Evolutionary conservation across 306 rosid genomes (phyloP).

Genomic region (Macrotyloma uniflorum): DNA sequence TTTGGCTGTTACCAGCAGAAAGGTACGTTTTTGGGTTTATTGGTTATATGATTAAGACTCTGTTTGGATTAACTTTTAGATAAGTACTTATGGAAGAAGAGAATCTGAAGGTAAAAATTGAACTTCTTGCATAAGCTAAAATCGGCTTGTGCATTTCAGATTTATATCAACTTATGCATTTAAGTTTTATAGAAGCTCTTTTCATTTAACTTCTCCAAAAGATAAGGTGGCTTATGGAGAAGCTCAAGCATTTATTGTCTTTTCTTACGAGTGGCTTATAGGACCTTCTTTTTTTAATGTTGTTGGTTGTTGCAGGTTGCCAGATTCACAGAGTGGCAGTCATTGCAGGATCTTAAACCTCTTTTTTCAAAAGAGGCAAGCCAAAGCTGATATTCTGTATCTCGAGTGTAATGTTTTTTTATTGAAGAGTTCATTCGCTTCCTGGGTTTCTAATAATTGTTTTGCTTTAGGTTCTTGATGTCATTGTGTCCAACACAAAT

Average conservation of each 20-base stretch:
- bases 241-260: background rate
- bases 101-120: background rate
- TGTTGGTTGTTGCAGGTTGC: slow-evolving; percentile 54
- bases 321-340: slow-evolving; percentile 72
- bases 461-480: slow-evolving; percentile 73
- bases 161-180: background rate
- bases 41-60: background rate
- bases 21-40: slow-evolving; percentile 49
- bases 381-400: slow-evolving; percentile 33
- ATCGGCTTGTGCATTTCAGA: background rate
- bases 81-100: background rate
- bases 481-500: slow-evolving; percentile 70
- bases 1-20: slow-evolving; percentile 42
- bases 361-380: slow-evolving; percentile 86
- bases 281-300: background rate
- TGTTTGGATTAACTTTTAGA: background rate
- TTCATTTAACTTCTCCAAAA: background rate
- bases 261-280: background rate
- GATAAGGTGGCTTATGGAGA: background rate
- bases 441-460: slow-evolving; percentile 30
- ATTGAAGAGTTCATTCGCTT: slow-evolving; percentile 28
- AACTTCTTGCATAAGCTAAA: background rate
- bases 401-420: slow-evolving; percentile 9
- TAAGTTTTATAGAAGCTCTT: background rate
- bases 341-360: slow-evolving; percentile 62